A percentile compares a stretch with the other conserved stretches of the same genome.
Conservation (phyloP, 2,329 filamentous ascomycete genomes). For the Samsoniella hepiali region DNA sequence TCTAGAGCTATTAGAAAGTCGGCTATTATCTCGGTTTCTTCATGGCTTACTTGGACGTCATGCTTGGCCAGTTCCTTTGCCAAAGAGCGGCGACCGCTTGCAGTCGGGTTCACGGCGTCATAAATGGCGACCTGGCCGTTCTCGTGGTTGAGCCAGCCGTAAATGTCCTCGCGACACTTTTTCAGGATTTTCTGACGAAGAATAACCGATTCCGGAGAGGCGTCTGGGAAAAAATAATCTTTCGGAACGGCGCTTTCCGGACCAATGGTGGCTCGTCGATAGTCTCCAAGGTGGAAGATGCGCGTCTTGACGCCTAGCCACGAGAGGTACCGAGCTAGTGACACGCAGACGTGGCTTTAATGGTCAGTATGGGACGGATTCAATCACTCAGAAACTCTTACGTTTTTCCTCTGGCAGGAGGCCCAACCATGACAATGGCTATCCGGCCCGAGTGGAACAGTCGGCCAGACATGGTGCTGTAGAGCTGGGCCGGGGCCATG, state of each 20-base stretch:
- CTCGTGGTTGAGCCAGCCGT: conserved; percentile 92
- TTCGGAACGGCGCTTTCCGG: conserved; percentile 82
- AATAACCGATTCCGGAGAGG: conserved; percentile 87
- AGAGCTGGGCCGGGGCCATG: conserved; percentile 92
- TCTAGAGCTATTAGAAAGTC: conserved; percentile 49
- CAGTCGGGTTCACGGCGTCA: conserved; percentile 92
- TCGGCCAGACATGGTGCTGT: conserved; percentile 95
- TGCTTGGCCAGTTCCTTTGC: conserved; percentile 98
- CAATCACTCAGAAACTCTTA: conserved; percentile 38
- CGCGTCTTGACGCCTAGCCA: conserved; percentile 98
- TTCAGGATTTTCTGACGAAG: conserved; percentile 95
- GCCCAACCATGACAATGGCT: conserved; percentile 92
- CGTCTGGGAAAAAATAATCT: conserved; percentile 97
- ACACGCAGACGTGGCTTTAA: conserved; percentile 84
- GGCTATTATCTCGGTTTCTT: not conserved
- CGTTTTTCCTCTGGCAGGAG: conserved; percentile 94
- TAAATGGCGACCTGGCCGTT: conserved; percentile 99
- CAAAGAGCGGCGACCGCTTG: conserved; percentile 74
- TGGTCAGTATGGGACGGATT: not conserved
- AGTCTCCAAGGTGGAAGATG: conserved; percentile 96
- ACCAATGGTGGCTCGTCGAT: conserved; percentile 86
- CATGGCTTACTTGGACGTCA: conserved; percentile 69
- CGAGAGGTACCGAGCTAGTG: conserved; percentile 86
- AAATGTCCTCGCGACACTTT: conserved; percentile 95
- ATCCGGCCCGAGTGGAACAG: conserved; percentile 97